Percentiles rank a stretch among this genome's conserved stretches.
Evolutionary conservation across 306 rosid genomes (phyloP).

Genomic region (Rosa rugosa): DNA sequence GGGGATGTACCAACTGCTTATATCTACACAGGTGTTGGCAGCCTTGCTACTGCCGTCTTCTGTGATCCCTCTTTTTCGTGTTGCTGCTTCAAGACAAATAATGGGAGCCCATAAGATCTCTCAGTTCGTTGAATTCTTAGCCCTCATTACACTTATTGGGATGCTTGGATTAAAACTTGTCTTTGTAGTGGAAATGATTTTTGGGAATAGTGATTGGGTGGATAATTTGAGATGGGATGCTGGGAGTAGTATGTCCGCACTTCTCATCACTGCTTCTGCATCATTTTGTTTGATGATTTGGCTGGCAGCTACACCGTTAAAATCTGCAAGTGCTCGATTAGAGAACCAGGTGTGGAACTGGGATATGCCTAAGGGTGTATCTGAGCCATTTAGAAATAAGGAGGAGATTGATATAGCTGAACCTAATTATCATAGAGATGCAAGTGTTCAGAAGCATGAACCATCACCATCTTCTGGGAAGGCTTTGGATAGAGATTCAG

Average conservation of each 20-base stretch:
- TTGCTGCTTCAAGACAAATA: constrained; percentile 76
- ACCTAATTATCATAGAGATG: constrained; percentile 44
- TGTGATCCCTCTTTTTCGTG: constrained; percentile 85
- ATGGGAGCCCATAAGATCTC: constrained; percentile 83
- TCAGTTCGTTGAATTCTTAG: constrained; percentile 67
- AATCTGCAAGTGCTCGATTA: constrained; percentile 56
- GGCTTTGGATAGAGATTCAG: constrained; percentile 42
- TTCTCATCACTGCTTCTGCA: constrained; percentile 51
- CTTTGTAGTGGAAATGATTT: constrained; percentile 81
- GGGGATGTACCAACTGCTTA: constrained; percentile 85
- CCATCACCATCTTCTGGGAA: constrained; percentile 33
- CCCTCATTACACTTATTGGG: constrained; percentile 62
- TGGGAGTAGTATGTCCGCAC: constrained; percentile 57
- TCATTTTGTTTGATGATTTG: constrained; percentile 75
- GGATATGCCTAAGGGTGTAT: constrained; percentile 40
- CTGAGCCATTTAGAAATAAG: constrained; percentile 23
- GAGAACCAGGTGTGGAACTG: constrained; percentile 55
- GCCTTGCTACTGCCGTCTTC: constrained; percentile 90
- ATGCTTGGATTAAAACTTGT: constrained; percentile 77
- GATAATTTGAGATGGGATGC: constrained; percentile 65
- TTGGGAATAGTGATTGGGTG: constrained; percentile 90
- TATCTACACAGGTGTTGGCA: constrained; percentile 77
- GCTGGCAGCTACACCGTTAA: constrained; percentile 85
- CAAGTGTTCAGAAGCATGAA: constrained; percentile 36
- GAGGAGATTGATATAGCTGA: constrained; percentile 40